These are phyloP conservation scores for Phaeomoniella chlamydospora DNA, from an alignment of 2,329 filamentous ascomycete species.

Conservation along the genomic window DNA sequence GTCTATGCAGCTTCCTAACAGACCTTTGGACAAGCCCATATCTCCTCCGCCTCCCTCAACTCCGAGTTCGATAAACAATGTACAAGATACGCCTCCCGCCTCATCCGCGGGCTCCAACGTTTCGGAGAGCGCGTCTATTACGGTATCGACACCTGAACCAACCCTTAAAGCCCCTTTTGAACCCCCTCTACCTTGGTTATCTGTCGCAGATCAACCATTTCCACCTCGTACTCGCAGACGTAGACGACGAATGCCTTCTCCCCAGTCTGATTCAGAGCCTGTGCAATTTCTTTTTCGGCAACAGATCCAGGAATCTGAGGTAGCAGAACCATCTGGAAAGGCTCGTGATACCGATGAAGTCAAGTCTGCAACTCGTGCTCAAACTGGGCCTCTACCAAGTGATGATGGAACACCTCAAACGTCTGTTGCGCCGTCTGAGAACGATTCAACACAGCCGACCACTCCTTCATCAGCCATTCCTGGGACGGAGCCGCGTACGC, in stretches of 20 bases:
- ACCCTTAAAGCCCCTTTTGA: conserved; percentile 15
- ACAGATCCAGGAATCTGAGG: conserved; percentile 22
- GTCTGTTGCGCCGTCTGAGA: conserved; percentile 43
- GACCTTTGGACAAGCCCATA: conserved; percentile 6
- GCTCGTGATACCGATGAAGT: conserved; percentile 8
- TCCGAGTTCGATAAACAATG: conserved; percentile 10
- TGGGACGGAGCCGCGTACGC: conserved; percentile 14
- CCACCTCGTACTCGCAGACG: conserved; percentile 34
- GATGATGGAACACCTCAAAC: conserved; percentile 43
- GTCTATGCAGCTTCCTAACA: conserved; percentile 4
- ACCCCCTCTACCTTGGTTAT: conserved; percentile 44
- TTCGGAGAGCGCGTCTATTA: conserved; percentile 12
- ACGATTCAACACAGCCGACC: conserved; percentile 38
- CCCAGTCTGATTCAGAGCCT: conserved; percentile 17
- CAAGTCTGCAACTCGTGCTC: conserved; percentile 4
- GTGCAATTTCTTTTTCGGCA: conserved; percentile 34
- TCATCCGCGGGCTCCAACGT: conserved; percentile 17
- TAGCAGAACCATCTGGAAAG: conserved; percentile 12
- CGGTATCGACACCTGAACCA: conserved; percentile 15
- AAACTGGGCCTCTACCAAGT: conserved; percentile 13
- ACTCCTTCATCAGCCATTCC: conserved; percentile 38
- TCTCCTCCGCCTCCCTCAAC: conserved; percentile 8
- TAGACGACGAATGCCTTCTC: conserved; percentile 24
- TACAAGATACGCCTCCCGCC: conserved; percentile 9
- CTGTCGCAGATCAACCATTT: conserved; percentile 38